Conservation (phyloP, 2,329 filamentous ascomycete species). For the Exophiala xenobiotica region DNA sequence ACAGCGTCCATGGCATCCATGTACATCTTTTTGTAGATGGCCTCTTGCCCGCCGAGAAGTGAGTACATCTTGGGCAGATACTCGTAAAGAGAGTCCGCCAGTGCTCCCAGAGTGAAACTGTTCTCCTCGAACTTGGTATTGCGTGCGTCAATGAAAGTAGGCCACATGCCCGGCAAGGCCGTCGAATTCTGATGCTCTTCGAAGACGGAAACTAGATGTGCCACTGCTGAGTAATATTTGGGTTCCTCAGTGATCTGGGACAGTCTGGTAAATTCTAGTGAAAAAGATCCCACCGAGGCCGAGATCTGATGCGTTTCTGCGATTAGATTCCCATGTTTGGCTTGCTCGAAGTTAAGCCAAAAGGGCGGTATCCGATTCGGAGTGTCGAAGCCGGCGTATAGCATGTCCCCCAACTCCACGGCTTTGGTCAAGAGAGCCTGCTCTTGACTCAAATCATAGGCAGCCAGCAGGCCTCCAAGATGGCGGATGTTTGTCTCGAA, state of each 20-base stretch:
- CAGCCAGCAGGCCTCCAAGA: conserved; percentile 39
- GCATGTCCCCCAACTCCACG: conserved; percentile 43
- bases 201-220: conserved; percentile 58
- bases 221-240: conserved; percentile 62
- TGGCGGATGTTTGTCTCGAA: conserved; percentile 45
- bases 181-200: conserved; percentile 56
- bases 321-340: conserved; percentile 32
- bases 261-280: conserved; percentile 64
- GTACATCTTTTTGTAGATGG: conserved; percentile 62
- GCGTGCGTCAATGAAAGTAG: conserved; percentile 51
- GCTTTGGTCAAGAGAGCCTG: conserved; percentile 41
- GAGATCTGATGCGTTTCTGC: conserved; percentile 39
- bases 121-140: background rate
- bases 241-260: conserved; percentile 61
- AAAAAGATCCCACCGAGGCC: conserved; percentile 53
- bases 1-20: conserved; percentile 64
- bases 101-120: conserved; percentile 54
- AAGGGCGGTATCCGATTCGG: conserved; percentile 63
- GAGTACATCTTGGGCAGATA: conserved; percentile 66
- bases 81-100: conserved; percentile 58
- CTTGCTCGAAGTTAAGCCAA: conserved; percentile 34
- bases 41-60: conserved; percentile 69
- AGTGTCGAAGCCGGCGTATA: conserved; percentile 47
- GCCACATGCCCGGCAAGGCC: conserved; percentile 63
- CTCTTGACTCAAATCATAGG: conserved; percentile 40